A percentile compares a stretch with the other conserved stretches of the same genome.
Evolutionary conservation across 441 rosid genomes (phyloP).

Genomic region (Adansonia madagascariensis): DNA sequence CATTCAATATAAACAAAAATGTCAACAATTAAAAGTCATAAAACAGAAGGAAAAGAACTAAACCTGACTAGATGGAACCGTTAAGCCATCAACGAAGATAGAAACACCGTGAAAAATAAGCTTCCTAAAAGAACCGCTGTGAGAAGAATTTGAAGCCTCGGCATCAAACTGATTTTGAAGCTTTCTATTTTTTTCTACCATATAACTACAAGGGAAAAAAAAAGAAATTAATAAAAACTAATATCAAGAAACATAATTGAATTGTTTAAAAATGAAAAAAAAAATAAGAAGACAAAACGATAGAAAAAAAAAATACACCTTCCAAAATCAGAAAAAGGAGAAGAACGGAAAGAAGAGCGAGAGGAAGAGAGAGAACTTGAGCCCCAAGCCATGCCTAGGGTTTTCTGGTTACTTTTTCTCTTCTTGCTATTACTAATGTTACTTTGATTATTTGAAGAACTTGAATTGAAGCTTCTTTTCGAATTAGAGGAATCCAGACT

Average conservation of each 20-base stretch:
- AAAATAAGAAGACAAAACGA: neutral
- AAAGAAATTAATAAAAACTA: slow-evolving; percentile 23
- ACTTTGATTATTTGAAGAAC: slow-evolving; percentile 41
- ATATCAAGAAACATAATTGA: neutral
- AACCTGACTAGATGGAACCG: slow-evolving; percentile 90
- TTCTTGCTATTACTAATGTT: slow-evolving; percentile 40
- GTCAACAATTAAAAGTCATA: neutral
- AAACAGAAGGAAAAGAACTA: slow-evolving; percentile 16
- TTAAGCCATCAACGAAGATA: slow-evolving; percentile 90
- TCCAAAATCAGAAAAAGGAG: slow-evolving; percentile 84
- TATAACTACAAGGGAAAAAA: slow-evolving; percentile 57
- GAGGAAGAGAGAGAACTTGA: slow-evolving; percentile 72
- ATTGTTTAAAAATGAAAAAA: neutral
- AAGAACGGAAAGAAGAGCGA: slow-evolving; percentile 68
- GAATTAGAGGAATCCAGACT: slow-evolving; percentile 49
- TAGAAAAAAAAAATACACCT: slow-evolving; percentile 48
- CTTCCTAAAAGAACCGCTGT: slow-evolving; percentile 46
- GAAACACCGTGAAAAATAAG: slow-evolving; percentile 76
- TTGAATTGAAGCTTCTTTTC: slow-evolving; percentile 63
- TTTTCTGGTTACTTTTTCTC: slow-evolving; percentile 66
- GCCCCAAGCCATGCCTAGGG: slow-evolving; percentile 96
- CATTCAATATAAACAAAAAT: slow-evolving; percentile 10
- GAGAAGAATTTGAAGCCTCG: slow-evolving; percentile 60
- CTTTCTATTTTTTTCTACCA: slow-evolving; percentile 80
- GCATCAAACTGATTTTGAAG: slow-evolving; percentile 71